phyloP scores from a whole-genome alignment of 805 yeast genomes.

The Teunomyces gatunensis region DNA sequence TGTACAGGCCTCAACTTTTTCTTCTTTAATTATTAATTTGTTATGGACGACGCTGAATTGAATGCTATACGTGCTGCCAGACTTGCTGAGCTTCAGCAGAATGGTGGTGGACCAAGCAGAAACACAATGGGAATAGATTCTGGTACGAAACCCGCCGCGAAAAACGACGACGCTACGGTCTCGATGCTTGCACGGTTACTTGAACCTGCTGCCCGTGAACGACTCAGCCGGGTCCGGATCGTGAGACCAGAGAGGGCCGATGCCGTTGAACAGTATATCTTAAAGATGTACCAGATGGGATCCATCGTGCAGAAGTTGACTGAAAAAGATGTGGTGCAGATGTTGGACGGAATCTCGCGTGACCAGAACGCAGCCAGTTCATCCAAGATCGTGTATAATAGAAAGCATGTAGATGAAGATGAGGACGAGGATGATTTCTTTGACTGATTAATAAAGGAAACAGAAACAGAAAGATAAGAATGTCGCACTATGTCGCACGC shows the following conservation, averaged over 20 bases:
- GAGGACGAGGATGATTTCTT: slow-evolving; percentile 13
- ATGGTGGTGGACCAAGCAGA: slow-evolving; percentile 32
- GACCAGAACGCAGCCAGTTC: slow-evolving; percentile 61
- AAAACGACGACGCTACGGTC: slow-evolving; percentile 39
- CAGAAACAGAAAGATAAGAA: not conserved
- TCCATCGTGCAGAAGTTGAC: slow-evolving; percentile 69
- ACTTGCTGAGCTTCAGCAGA: slow-evolving; percentile 72
- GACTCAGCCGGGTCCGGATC: slow-evolving; percentile 79
- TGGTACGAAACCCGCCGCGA: slow-evolving; percentile 7
- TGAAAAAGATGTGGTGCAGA: slow-evolving; percentile 79
- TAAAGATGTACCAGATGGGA: slow-evolving; percentile 73
- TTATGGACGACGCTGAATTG: slow-evolving; percentile 84
- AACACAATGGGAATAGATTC: slow-evolving; percentile 8
- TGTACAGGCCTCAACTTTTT: not conserved
- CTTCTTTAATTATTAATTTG: not conserved
- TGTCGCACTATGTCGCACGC: not conserved
- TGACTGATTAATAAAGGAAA: slow-evolving; percentile 8
- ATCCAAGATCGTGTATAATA: slow-evolving; percentile 54
- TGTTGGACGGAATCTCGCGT: slow-evolving; percentile 77
- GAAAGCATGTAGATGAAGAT: slow-evolving; percentile 11
- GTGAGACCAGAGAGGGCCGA: slow-evolving; percentile 90
- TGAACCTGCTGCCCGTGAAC: slow-evolving; percentile 81
- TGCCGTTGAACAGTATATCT: slow-evolving; percentile 78
- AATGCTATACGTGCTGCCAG: slow-evolving; percentile 93
- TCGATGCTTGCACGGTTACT: slow-evolving; percentile 63